phyloP scores from a whole-genome alignment of 306 rosid genomes.

The Boehmeria nivea region DNA sequence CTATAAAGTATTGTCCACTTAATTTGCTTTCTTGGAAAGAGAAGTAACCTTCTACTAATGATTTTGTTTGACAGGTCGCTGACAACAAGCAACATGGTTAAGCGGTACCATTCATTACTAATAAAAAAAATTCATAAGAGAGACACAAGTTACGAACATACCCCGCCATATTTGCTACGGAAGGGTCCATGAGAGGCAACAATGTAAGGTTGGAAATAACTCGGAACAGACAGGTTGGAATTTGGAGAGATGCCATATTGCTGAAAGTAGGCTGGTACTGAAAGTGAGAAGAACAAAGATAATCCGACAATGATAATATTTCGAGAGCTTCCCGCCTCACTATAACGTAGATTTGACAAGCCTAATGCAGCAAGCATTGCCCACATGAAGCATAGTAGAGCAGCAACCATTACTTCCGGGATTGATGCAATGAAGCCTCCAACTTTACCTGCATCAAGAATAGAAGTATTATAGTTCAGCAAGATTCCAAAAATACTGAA shows the following conservation, averaged over 20 bases:
- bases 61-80: too few species aligned
- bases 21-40: background rate
- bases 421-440: constrained; percentile 97
- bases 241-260: constrained; percentile 81
- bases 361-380: constrained; percentile 96
- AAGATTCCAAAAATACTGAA: background rate
- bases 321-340: constrained; percentile 99
- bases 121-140: background rate
- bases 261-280: constrained; percentile 95
- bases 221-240: constrained; percentile 74
- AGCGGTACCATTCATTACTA: too few species aligned
- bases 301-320: constrained; percentile 92
- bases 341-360: constrained; percentile 92
- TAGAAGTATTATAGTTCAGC: background rate
- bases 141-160: constrained; percentile 32
- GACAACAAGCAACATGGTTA: too few species aligned
- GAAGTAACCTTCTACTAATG: too few species aligned
- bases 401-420: constrained; percentile 96
- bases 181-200: constrained; percentile 94
- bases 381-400: constrained; percentile 97
- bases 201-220: constrained; percentile 90
- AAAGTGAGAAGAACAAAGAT: constrained; percentile 87
- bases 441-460: constrained; percentile 64
- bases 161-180: constrained; percentile 79
- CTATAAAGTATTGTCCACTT: too few species aligned